Evolutionary conservation across 768 basidiomycete species (phyloP), one percentile per base, ranked within the genome.

Genomic region (Boletellus ananas): DNA sequence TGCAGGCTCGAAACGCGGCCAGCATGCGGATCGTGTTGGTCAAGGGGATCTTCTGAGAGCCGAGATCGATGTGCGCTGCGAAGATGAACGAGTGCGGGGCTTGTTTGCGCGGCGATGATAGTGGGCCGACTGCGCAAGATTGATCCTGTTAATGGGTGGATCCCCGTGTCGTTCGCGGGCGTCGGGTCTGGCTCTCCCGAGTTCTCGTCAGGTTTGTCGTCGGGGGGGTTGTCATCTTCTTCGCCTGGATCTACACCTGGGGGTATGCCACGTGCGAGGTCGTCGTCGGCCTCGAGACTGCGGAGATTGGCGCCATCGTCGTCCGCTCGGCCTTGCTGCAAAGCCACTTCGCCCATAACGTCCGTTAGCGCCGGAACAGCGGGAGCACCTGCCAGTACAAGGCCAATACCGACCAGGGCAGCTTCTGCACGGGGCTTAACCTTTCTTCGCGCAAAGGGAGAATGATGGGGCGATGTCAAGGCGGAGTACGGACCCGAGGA

Each of bases 261-360:
- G 7, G 64, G 58, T 43, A 51, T 50, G 48, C 58, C 61, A 50
- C 52, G 61, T 42, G 70, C 65, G 41, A 72, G 59, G 16, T 77
- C 78, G 36, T 75, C 74, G 7, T 68, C 68, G 13, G 70, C 59
- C 55, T 81, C 75, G 20, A 81, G 61, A 54, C 80, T 80, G 62
- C 73, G 77, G 18, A 74, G 64, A 49, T 75, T 71, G 49, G 69
- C 66, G 2, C 72, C 74, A n/a, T 78, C 76, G 46, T 87, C 85
- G 52, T 86, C 84, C 45, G 78, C 74, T 16, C 91, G 77, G 2
- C 94, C 94, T 70, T 98, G 95, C 57, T 92, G 92, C 43, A 98
- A 72, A 2, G 91, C 89, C 43, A 95, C 85, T 52, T 87, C 71
- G 5, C 94, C 94, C 65, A 87, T 81, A 4, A 83, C 69, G n/a